phyloP scores from a whole-genome alignment of 257 asterid species.

The Striga asiatica region DNA sequence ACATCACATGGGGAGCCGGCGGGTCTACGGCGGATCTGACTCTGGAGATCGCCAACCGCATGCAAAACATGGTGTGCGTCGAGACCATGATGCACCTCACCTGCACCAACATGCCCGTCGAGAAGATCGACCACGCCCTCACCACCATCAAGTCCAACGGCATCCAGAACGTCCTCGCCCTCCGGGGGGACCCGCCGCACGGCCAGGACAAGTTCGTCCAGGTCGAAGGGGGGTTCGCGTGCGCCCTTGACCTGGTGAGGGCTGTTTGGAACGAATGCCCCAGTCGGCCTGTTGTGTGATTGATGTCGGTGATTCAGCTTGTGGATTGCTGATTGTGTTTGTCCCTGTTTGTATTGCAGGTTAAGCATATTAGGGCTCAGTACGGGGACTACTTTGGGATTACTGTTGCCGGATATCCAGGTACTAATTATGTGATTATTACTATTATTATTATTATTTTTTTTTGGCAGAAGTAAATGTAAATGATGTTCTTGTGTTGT shows the following conservation, averaged over 20 bases:
- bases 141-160: slow-evolving; percentile 64
- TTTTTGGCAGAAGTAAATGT: background rate
- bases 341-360: slow-evolving; percentile 35
- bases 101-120: slow-evolving; percentile 96
- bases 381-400: slow-evolving; percentile 91
- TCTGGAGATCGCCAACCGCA: slow-evolving; percentile 84
- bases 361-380: slow-evolving; percentile 66
- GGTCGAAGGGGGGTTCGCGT: slow-evolving; percentile 92
- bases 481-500: background rate
- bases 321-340: slow-evolving; percentile 11
- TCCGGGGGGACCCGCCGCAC: slow-evolving; percentile 96
- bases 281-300: slow-evolving; percentile 7
- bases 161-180: slow-evolving; percentile 89
- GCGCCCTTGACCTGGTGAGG: slow-evolving; percentile 88
- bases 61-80: slow-evolving; percentile 99
- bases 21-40: slow-evolving; percentile 98
- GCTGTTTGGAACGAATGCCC: background rate
- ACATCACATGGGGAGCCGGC: slow-evolving; percentile 99
- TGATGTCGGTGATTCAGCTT: background rate
- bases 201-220: slow-evolving; percentile 97
- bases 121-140: slow-evolving; percentile 92
- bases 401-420: slow-evolving; percentile 99
- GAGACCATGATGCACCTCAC: slow-evolving; percentile 99
- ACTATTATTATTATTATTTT: too few relatives aligned
- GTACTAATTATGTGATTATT: slow-evolving; percentile 25